phyloP scores from a whole-genome alignment of 345 rosid genomes.

The Arabidopsis arenosa region DNA sequence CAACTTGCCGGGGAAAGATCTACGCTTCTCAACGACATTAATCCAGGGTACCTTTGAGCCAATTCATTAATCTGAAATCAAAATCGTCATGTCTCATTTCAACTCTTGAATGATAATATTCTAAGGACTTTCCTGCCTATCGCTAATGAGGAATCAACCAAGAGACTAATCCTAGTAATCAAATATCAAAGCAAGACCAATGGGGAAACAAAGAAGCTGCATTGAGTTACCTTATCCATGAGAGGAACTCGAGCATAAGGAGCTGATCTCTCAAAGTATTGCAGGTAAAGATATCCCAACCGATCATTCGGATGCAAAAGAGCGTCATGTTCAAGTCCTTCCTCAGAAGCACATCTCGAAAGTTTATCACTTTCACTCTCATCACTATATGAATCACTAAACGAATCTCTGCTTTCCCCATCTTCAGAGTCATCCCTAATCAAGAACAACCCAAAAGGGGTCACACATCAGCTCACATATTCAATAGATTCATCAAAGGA shows the following conservation, averaged over 20 bases:
- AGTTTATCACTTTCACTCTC: conserved; percentile 90
- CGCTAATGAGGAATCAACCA: neutral
- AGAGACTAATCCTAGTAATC: neutral
- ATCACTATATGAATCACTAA: conserved; percentile 84
- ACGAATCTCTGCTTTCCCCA: conserved; percentile 79
- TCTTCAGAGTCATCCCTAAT: conserved; percentile 79
- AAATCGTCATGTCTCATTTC: neutral
- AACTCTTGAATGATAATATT: conserved; percentile 2
- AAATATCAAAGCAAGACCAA: neutral
- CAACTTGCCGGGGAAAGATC: conserved; percentile 99
- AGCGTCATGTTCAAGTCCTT: conserved; percentile 76
- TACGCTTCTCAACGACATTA: conserved; percentile 91
- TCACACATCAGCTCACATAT: conserved; percentile 10
- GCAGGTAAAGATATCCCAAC: conserved; percentile 76
- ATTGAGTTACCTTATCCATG: conserved; percentile 85
- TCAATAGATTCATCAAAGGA: conserved; percentile 15
- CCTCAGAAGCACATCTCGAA: conserved; percentile 89
- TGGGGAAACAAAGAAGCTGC: neutral
- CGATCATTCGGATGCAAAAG: conserved; percentile 70
- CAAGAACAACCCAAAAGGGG: neutral
- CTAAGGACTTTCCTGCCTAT: neutral
- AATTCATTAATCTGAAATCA: conserved; percentile 73
- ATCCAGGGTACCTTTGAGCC: conserved; percentile 72
- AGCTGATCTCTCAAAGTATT: conserved; percentile 89
- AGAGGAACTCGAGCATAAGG: conserved; percentile 97